Evolutionary conservation across 805 yeast genomes (phyloP).

Genomic region (Saccharomycopsis fermentans): DNA sequence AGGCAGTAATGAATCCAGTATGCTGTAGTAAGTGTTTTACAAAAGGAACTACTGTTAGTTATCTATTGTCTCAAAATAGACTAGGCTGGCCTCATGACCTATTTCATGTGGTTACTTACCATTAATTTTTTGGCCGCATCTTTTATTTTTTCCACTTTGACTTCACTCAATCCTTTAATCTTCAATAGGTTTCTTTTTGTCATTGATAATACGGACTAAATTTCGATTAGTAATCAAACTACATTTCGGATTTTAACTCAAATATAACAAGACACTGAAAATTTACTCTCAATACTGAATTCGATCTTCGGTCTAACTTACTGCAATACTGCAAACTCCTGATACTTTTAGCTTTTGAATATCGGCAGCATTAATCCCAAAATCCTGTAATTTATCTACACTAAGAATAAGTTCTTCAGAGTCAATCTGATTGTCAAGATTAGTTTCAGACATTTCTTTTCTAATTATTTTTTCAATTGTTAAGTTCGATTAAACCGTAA

Average conservation of each 20-base stretch:
- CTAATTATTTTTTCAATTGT: too few relatives aligned
- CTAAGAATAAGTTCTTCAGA: background rate
- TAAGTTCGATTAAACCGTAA: too few relatives aligned
- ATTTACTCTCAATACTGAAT: background rate
- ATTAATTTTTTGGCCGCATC: constrained; percentile 60
- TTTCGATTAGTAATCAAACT: background rate
- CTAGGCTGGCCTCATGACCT: background rate
- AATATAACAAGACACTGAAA: too few relatives aligned
- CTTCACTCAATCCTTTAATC: constrained; percentile 65
- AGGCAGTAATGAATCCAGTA: constrained; percentile 66
- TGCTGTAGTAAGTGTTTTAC: constrained; percentile 25
- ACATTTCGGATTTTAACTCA: background rate
- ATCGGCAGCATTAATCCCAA: constrained; percentile 66
- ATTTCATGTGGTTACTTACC: constrained; percentile 13
- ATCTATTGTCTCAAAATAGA: background rate
- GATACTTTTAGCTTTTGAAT: constrained; percentile 55
- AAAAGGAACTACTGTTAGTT: background rate
- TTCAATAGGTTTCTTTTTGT: constrained; percentile 54
- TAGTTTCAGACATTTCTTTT: background rate
- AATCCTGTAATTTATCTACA: constrained; percentile 43
- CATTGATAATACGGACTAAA: constrained; percentile 42
- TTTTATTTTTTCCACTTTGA: constrained; percentile 67
- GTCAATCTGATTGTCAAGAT: background rate
- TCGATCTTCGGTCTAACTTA: constrained; percentile 30
- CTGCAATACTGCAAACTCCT: constrained; percentile 60